Base-by-base conservation (phyloP, 306 rosid genomes). In the Vachellia collinsii region DNA sequence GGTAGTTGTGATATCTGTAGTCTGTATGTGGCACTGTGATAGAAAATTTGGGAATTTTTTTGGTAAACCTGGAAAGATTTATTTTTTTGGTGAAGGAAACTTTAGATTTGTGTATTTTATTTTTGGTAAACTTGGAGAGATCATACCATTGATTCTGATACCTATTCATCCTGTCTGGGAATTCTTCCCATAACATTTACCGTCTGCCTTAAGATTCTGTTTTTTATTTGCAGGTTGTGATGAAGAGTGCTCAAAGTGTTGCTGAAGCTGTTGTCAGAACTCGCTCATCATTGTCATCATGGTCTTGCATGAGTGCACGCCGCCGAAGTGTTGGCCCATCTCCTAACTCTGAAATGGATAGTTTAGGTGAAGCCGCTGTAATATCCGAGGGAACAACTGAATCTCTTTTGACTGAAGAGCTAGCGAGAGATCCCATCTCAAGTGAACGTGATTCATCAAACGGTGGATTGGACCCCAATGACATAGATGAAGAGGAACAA, bases 221-320 rank as follows among this genome's bases (percentile, higher is more conserved):
- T 81, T 72, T 86, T 25, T 62, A 36, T 36, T 76, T 79, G 43
- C 85, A 93, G 99, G 97, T 89, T 78, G 97, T 89, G 77, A 93
- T 95, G 91, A 90, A 88, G 87, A 90, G 99, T 58, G 99, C 98
- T 16, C 93, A 94, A 76, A 94, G 93, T 85, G 98, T 92, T 81
- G 98, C 97, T 79, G 85, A 91, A 80, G 97, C 97, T 72, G 98
- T 95, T 73, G 98, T 95, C 34, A 85, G 97, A 77, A 95, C 96
- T 34, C 99, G 92, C 67, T 90, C 99, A 64, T 91, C 98, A 1
- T 74, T 95, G 72, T 83, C 97, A 59, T 91, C 98, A 1, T 95
- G 99, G 99, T 95, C 97, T 64, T 95, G 99, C 90, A 95, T 95
- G 89, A 97, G 94, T 39, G 98, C 96, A 16, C 97, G 98, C 5